Evolutionary conservation across 306 rosid species (phyloP).

Genomic region (Ormosia semicastrata): DNA sequence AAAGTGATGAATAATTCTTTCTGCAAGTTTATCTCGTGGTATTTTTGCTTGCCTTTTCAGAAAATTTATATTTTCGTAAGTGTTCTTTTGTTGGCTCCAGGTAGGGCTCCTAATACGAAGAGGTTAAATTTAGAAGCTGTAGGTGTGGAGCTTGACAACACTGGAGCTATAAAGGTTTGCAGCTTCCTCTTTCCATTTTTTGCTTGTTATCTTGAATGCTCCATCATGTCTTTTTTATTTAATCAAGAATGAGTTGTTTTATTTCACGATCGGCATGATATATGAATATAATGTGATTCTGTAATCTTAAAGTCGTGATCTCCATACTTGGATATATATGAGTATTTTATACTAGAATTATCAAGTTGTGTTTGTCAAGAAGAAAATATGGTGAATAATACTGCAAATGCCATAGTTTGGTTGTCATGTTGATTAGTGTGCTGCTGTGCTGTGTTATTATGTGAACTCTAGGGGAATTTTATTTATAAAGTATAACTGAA

Average conservation of each 20-base stretch:
- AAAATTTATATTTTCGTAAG: background rate
- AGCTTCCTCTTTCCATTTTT: constrained; percentile 15
- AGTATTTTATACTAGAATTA: constrained; percentile 5
- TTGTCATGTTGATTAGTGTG: background rate
- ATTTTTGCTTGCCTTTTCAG: background rate
- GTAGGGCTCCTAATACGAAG: constrained; percentile 84
- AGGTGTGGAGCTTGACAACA: constrained; percentile 74
- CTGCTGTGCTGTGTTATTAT: background rate
- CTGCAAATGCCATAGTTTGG: constrained; percentile 1
- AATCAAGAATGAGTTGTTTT: background rate
- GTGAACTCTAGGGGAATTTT: background rate
- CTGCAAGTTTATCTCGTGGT: constrained; percentile 16
- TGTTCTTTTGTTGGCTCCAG: constrained; percentile 45
- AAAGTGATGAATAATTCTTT: constrained; percentile 3
- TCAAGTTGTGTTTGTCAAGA: background rate
- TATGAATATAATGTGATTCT: background rate
- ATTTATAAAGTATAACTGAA: background rate
- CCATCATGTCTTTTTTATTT: background rate
- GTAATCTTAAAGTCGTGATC: background rate
- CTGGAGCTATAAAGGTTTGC: constrained; percentile 78
- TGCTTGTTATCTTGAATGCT: constrained; percentile 16
- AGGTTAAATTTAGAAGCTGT: constrained; percentile 84
- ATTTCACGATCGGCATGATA: background rate
- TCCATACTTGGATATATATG: background rate
- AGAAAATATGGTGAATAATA: background rate